Percentiles rank a stretch among this genome's conserved stretches.
Conservation (phyloP, 768 basidiomycete species). For the Mycena vulgaris region DNA sequence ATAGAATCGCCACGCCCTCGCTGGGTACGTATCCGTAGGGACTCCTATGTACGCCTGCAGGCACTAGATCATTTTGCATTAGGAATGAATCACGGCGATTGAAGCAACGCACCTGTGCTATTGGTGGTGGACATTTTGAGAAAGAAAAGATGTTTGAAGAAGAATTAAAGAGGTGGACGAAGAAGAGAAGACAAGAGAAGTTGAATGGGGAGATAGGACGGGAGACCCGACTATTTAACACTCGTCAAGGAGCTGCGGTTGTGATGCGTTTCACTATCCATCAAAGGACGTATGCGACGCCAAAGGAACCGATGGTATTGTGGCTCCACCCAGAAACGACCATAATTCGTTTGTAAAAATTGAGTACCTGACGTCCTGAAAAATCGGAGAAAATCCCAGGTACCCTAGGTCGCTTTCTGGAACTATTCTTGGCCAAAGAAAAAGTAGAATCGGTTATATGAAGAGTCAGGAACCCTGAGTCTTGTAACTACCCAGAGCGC, state of each 20-base stretch:
- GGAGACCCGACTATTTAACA: neutral
- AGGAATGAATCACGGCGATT: neutral
- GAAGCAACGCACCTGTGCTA: neutral
- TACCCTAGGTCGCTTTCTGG: too few species aligned
- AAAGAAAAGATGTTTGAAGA: too few species aligned
- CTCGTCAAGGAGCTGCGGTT: slow-evolving; percentile 1
- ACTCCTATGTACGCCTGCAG: neutral
- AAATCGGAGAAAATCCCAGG: neutral
- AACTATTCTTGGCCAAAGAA: too few species aligned
- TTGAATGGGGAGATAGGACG: neutral
- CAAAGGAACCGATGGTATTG: neutral
- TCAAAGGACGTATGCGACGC: neutral
- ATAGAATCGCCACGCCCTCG: slow-evolving; percentile 51
- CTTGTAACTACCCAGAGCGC: neutral
- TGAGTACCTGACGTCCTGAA: too few species aligned
- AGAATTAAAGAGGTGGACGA: neutral
- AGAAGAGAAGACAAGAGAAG: neutral
- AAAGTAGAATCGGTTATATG: neutral
- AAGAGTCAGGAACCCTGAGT: neutral
- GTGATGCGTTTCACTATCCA: neutral
- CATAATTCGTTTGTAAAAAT: neutral
- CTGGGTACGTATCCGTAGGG: slow-evolving; percentile 56
- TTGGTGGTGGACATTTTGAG: neutral
- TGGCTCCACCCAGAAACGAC: neutral
- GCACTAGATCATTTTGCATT: neutral